Conservation (phyloP, 345 rosid species). For the Psidium guajava region DNA sequence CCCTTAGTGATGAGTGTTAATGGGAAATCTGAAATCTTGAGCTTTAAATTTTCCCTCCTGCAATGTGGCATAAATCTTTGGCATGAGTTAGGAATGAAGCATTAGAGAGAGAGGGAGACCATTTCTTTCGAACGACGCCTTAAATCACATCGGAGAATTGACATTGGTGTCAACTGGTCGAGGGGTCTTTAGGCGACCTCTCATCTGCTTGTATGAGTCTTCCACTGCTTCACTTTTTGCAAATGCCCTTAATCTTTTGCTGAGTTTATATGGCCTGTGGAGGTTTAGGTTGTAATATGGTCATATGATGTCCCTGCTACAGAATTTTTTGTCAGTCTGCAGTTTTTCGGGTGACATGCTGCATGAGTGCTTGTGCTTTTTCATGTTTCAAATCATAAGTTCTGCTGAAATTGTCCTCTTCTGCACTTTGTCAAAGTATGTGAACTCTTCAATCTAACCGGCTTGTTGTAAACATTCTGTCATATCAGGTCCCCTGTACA, state of each 20-base stretch:
- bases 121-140: background rate
- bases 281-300: background rate
- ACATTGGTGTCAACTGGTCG: rapidly evolving
- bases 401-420: background rate
- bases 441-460: background rate
- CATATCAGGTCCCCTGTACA: background rate
- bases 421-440: background rate
- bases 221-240: background rate
- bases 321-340: background rate
- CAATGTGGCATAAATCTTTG: background rate
- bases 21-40: background rate
- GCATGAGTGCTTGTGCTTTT: background rate
- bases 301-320: background rate
- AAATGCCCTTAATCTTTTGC: background rate
- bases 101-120: background rate
- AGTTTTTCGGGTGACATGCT: background rate
- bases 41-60: background rate
- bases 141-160: background rate
- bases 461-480: background rate
- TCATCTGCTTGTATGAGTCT: background rate
- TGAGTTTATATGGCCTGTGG: background rate
- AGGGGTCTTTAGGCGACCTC: background rate
- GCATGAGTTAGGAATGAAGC: background rate
- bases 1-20: background rate
- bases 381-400: background rate